These are phyloP conservation scores for Hymenochaete sp. DNA, from an alignment of 1,284 basidiomycete genomes.

Conservation along the genomic window DNA sequence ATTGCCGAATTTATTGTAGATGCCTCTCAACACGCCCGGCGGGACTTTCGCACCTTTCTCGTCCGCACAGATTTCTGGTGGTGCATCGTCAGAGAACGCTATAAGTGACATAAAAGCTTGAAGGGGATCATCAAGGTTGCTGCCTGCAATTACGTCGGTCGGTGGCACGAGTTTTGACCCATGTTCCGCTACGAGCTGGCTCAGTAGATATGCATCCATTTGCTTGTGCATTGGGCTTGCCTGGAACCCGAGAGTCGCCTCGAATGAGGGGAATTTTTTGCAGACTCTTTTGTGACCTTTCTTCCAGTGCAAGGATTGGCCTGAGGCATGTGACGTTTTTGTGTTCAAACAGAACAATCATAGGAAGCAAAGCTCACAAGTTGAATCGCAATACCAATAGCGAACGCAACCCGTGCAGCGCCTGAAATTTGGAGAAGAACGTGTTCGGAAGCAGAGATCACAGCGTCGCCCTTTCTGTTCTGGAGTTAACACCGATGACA, in stretches of 20 bases:
- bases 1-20: constrained; percentile 56
- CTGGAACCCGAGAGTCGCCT: constrained; percentile 38
- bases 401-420: constrained; percentile 55
- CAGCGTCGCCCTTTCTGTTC: constrained; percentile 54
- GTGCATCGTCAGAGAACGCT: constrained; percentile 27
- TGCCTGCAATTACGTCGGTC: constrained; percentile 19
- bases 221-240: constrained; percentile 42
- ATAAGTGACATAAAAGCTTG: constrained; percentile 42
- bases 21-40: constrained; percentile 22
- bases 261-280: constrained; percentile 41
- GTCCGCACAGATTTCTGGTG: constrained; percentile 12
- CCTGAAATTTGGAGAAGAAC: constrained; percentile 28
- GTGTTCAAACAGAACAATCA: too few species aligned
- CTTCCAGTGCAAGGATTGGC: constrained; percentile 60
- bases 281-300: constrained; percentile 56
- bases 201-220: constrained; percentile 53
- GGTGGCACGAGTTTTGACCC: neutral
- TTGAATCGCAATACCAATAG: constrained; percentile 59
- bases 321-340: constrained; percentile 28
- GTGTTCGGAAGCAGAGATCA: constrained; percentile 44
- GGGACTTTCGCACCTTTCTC: constrained; percentile 24
- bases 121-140: constrained; percentile 21
- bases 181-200: constrained; percentile 44
- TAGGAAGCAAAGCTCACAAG: neutral
- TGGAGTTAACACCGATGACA: constrained; percentile 43